Conservation (phyloP, 1,139 yeast species). For the Tardiomyces depauwii region DNA sequence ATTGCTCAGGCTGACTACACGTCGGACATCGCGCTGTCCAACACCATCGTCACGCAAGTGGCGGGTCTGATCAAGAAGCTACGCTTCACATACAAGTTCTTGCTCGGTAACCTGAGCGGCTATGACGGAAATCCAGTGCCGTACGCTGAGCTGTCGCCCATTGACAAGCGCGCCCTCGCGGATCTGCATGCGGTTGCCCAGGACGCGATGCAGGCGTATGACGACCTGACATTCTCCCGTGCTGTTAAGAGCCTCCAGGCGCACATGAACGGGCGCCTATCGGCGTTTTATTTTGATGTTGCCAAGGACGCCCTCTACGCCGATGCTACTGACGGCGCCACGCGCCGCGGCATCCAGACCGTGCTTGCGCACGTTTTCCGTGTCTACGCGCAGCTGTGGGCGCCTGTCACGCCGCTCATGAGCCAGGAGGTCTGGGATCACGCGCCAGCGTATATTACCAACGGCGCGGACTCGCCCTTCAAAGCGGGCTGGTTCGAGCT, state of each 20-base stretch:
- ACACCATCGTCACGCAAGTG: slow-evolving; percentile 61
- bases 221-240: slow-evolving; percentile 52
- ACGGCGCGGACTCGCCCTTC: slow-evolving; percentile 40
- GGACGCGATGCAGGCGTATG: slow-evolving; percentile 36
- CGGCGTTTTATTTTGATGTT: slow-evolving; percentile 78
- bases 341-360: slow-evolving; percentile 60
- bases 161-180: slow-evolving; percentile 58
- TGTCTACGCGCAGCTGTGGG: slow-evolving; percentile 51
- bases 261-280: slow-evolving; percentile 64
- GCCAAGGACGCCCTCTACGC: slow-evolving; percentile 82
- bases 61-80: slow-evolving; percentile 73
- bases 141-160: slow-evolving; percentile 35
- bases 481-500: slow-evolving; percentile 31
- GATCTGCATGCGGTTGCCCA: slow-evolving; percentile 40
- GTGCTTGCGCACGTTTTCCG: slow-evolving; percentile 53
- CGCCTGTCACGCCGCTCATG: slow-evolving; percentile 75
- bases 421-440: slow-evolving; percentile 83
- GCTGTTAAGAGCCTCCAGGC: slow-evolving; percentile 52
- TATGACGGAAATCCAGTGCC: slow-evolving; percentile 18
- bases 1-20: slow-evolving; percentile 84
- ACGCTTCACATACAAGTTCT: slow-evolving; percentile 67
- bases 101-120: slow-evolving; percentile 63
- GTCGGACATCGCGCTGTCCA: slow-evolving; percentile 65
- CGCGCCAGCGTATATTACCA: slow-evolving; percentile 29
- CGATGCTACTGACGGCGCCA: slow-evolving; percentile 36